These are phyloP conservation scores for Penicillium sp. DNA, from an alignment of 2,329 filamentous ascomycete species.

Conservation along the genomic window DNA sequence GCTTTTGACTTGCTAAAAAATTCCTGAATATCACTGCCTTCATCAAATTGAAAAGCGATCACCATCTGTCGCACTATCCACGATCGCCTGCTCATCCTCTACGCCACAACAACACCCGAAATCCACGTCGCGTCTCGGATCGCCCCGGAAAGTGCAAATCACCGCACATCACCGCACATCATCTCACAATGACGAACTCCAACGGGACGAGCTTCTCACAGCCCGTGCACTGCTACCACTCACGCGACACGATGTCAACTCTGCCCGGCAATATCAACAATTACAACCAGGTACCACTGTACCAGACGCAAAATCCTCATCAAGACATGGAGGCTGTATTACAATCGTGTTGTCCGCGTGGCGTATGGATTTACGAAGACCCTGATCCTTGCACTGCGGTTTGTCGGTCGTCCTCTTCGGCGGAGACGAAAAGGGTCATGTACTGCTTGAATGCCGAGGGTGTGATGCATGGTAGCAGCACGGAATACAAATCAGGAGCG, in stretches of 20 bases:
- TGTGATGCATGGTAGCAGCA: conserved; percentile 12
- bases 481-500: neutral
- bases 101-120: neutral
- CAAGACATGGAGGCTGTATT: conserved; percentile 10
- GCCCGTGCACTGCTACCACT: conserved; percentile 11
- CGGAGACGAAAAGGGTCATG: conserved; percentile 9
- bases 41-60: no score
- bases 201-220: conserved; percentile 10
- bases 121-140: conserved; percentile 1
- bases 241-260: conserved; percentile 10
- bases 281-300: conserved; percentile 20
- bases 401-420: conserved; percentile 10
- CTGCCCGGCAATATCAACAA: conserved; percentile 2
- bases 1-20: neutral
- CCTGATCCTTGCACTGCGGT: conserved; percentile 19
- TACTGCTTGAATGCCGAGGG: conserved; percentile 20
- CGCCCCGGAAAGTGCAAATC: neutral
- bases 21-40: neutral
- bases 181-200: neutral
- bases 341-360: conserved; percentile 11
- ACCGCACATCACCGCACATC: neutral
- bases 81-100: neutral
- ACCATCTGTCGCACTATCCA: neutral
- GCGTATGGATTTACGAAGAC: conserved; percentile 14
- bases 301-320: conserved; percentile 7